A percentile compares a stretch with the other conserved stretches of the same genome.
These are phyloP conservation scores for Arbutus unedo DNA, from an alignment of 148 eudicot genomes.

Conservation along the genomic window DNA sequence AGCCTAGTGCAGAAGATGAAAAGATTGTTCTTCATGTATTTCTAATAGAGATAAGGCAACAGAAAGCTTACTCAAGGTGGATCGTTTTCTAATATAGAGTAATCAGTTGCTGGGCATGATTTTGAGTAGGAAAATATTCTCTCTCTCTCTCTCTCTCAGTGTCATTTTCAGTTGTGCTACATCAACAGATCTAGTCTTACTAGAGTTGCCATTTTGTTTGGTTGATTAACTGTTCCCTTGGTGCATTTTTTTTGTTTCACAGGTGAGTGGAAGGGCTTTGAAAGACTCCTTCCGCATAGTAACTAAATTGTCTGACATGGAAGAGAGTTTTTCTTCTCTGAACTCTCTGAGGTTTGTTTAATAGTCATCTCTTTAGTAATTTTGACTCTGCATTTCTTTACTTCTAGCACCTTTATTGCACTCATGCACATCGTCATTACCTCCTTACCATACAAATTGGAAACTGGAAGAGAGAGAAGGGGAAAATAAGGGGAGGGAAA, in stretches of 20 bases:
- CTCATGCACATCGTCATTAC: background rate
- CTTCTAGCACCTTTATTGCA: slow-evolving; percentile 6
- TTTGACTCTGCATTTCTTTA: background rate
- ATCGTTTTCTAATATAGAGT: background rate
- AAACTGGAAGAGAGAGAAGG: background rate
- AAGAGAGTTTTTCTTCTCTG: slow-evolving; percentile 47
- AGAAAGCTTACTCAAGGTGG: background rate
- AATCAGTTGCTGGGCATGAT: background rate
- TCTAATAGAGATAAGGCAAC: background rate
- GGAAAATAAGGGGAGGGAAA: background rate
- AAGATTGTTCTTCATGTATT: background rate
- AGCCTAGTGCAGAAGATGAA: background rate
- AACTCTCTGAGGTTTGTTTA: slow-evolving; percentile 60
- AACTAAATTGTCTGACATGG: slow-evolving; percentile 78
- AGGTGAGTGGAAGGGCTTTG: slow-evolving; percentile 81
- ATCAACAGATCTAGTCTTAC: background rate
- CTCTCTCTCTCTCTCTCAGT: background rate
- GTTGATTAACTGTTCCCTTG: background rate
- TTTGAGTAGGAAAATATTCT: background rate
- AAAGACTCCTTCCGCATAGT: slow-evolving; percentile 73
- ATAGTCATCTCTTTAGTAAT: background rate
- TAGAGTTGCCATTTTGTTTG: background rate
- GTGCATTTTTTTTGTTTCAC: slow-evolving; percentile 11
- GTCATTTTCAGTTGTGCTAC: background rate
- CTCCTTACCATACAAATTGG: background rate